Conservation (phyloP, 305 asterid species). For the Andrographis paniculata region DNA sequence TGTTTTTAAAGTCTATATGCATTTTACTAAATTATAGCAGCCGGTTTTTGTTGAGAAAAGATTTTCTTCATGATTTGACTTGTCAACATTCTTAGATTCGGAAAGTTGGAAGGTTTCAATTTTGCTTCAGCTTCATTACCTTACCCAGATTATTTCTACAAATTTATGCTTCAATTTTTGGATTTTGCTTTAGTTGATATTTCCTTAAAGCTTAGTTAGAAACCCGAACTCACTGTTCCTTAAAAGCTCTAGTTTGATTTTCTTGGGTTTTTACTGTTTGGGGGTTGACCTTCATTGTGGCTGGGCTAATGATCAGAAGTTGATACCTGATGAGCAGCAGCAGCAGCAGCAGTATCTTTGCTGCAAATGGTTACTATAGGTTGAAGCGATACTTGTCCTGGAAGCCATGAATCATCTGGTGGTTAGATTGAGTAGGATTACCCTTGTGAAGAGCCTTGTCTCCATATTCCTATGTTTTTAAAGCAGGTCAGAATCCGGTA, state of each 20-base stretch:
- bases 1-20: too few species aligned
- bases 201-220: neutral
- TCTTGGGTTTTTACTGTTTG: conserved; percentile 1
- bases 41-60: too few species aligned
- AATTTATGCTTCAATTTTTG: neutral
- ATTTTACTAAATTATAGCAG: too few species aligned
- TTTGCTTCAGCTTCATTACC: neutral
- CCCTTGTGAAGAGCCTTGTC: conserved; percentile 1
- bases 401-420: neutral
- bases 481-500: neutral
- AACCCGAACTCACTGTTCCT: neutral
- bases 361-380: conserved; percentile 14
- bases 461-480: neutral
- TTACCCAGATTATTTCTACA: conserved; percentile 6
- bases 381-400: conserved; percentile 11
- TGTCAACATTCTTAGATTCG: too few species aligned
- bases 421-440: conserved; percentile 1
- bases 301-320: conserved; percentile 14
- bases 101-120: too few species aligned
- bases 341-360: too few species aligned
- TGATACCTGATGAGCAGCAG: conserved; percentile 14
- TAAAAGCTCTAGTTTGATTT: conserved; percentile 7
- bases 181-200: conserved; percentile 1
- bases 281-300: neutral
- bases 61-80: too few species aligned